phyloP scores from a whole-genome alignment of 2,329 filamentous ascomycete species.

The Fusarium ambrosium region DNA sequence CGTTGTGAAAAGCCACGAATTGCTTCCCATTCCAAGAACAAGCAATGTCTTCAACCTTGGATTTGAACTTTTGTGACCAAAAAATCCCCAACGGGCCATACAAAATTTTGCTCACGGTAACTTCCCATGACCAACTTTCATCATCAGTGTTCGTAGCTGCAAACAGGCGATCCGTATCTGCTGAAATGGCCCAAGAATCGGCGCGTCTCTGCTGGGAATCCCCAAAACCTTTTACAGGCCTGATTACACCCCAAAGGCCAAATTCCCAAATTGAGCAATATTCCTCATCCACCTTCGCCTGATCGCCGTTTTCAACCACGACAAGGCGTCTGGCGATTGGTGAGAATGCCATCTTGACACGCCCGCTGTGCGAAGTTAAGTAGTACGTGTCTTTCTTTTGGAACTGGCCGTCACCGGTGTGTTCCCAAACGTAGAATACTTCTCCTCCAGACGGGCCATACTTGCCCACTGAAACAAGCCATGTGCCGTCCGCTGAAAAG shows the following conservation, averaged over 20 bases:
- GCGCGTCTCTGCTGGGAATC: not conserved
- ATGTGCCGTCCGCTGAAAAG: not conserved
- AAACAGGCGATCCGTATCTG: not conserved
- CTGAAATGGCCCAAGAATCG: not conserved
- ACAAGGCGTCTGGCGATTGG: not conserved
- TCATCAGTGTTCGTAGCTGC: not conserved
- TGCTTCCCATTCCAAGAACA: not conserved
- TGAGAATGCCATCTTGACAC: not conserved
- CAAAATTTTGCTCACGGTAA: not conserved
- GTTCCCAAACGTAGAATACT: not conserved
- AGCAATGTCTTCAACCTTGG: not conserved
- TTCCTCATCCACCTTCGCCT: too few relatives aligned
- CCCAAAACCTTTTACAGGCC: not conserved
- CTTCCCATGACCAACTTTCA: not conserved
- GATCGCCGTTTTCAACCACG: not conserved
- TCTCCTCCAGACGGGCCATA: not conserved
- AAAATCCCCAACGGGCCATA: not conserved
- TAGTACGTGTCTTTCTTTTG: not conserved
- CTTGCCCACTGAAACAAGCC: not conserved
- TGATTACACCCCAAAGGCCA: fast-evolving
- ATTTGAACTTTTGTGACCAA: not conserved
- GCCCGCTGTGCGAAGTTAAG: not conserved
- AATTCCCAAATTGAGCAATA: not conserved
- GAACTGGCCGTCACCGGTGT: not conserved
- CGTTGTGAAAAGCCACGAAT: not conserved